phyloP scores from a whole-genome alignment of 164 flowering plant genomes.

The Sextonia rubra region DNA sequence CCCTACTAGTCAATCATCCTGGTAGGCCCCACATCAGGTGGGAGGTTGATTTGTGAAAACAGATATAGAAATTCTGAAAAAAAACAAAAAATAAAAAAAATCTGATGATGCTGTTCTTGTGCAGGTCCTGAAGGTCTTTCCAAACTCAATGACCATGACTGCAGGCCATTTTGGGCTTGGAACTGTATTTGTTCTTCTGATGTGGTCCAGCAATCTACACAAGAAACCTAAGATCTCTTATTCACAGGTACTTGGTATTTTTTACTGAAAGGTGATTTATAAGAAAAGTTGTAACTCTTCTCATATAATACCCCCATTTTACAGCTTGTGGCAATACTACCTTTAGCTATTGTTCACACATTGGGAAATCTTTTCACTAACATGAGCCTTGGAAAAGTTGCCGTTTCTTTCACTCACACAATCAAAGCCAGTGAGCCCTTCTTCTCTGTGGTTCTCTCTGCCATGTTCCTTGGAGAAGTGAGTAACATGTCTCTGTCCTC shows the following conservation, averaged over 20 bases:
- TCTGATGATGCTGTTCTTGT: neutral
- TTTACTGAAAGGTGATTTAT: neutral
- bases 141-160: conserved; percentile 61
- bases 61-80: neutral
- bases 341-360: conserved; percentile 84
- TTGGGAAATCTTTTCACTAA: conserved; percentile 93
- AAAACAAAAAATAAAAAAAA: no score
- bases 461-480: conserved; percentile 98
- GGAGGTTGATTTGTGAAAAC: no score
- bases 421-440: conserved; percentile 98
- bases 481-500: neutral
- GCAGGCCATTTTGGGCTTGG: conserved; percentile 63
- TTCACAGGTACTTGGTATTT: conserved; percentile 45
- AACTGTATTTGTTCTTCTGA: conserved; percentile 42
- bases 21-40: no score
- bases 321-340: conserved; percentile 77
- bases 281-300: neutral
- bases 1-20: no score
- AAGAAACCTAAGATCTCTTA: conserved; percentile 55
- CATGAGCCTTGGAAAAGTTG: conserved; percentile 99
- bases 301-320: conserved; percentile 3
- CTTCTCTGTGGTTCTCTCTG: conserved; percentile 92
- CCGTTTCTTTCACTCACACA: conserved; percentile 97
- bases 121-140: conserved; percentile 74
- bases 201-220: conserved; percentile 70